phyloP scores from a whole-genome alignment of 2,329 filamentous ascomycete species.

The Hymenoscyphus linearis region DNA sequence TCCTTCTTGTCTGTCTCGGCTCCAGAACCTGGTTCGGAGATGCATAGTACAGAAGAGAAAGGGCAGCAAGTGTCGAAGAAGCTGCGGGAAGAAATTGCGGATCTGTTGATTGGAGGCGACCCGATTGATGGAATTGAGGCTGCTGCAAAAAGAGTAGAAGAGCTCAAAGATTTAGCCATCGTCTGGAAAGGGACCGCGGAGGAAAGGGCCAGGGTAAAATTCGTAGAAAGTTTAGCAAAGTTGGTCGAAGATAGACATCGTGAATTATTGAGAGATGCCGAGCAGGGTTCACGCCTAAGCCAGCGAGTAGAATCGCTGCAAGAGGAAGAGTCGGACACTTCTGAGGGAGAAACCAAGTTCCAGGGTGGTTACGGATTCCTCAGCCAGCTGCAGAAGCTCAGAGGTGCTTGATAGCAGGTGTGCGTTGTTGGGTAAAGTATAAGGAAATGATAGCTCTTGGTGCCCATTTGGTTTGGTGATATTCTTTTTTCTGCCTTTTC shows the following conservation, averaged over 20 bases:
- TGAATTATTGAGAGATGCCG: slow-evolving; percentile 30
- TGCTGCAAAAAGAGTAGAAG: slow-evolving; percentile 68
- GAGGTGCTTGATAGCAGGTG: slow-evolving; percentile 26
- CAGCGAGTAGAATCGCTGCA: slow-evolving; percentile 25
- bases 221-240: slow-evolving; percentile 76
- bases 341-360: slow-evolving; percentile 20
- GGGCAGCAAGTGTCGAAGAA: slow-evolving; percentile 73
- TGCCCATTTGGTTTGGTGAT: neutral
- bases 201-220: slow-evolving; percentile 75
- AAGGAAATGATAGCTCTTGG: neutral
- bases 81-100: slow-evolving; percentile 65
- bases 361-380: slow-evolving; percentile 33
- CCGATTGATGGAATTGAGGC: slow-evolving; percentile 64
- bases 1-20: slow-evolving; percentile 88
- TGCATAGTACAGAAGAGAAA: slow-evolving; percentile 74
- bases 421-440: neutral
- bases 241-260: slow-evolving; percentile 68
- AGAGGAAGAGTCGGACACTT: slow-evolving; percentile 12
- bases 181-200: slow-evolving; percentile 97
- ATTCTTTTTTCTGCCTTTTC: neutral
- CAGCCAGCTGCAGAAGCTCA: slow-evolving; percentile 33
- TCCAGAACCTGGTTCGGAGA: slow-evolving; percentile 63
- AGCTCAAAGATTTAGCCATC: slow-evolving; percentile 67
- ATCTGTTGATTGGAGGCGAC: slow-evolving; percentile 56
- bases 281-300: slow-evolving; percentile 24